Evolutionary conservation across 352 stramenopile species (phyloP).

Genomic region (Achlya hypogyna): DNA sequence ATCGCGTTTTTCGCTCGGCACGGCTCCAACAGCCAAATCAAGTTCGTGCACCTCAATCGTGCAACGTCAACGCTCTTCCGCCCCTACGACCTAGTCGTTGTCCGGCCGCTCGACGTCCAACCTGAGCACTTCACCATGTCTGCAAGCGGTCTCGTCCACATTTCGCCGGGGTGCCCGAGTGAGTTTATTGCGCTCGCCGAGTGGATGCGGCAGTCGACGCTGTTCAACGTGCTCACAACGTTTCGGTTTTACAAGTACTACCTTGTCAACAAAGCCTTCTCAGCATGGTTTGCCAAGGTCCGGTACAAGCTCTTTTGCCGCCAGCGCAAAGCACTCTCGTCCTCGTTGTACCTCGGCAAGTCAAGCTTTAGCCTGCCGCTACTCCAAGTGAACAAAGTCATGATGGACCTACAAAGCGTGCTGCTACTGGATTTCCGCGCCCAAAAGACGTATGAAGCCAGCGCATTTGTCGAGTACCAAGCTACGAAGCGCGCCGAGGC

Average conservation of each 20-base stretch:
- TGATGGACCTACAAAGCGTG: slow-evolving; percentile 75
- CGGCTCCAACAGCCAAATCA: slow-evolving; percentile 85
- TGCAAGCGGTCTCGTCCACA: slow-evolving; percentile 65
- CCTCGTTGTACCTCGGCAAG: slow-evolving; percentile 84
- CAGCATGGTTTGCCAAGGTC: slow-evolving; percentile 81
- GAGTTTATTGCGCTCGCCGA: slow-evolving; percentile 91
- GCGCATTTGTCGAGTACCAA: slow-evolving; percentile 87
- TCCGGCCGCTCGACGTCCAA: slow-evolving; percentile 65
- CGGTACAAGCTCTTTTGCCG: slow-evolving; percentile 85
- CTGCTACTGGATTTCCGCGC: slow-evolving; percentile 70
- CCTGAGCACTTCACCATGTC: slow-evolving; percentile 90
- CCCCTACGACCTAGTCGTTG: slow-evolving; percentile 89
- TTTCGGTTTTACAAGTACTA: slow-evolving; percentile 93
- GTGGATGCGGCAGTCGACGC: slow-evolving; percentile 91
- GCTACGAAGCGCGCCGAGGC: slow-evolving; percentile 75
- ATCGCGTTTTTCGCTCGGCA: slow-evolving; percentile 93
- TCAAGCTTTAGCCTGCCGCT: slow-evolving; percentile 83
- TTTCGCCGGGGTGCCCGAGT: slow-evolving; percentile 60
- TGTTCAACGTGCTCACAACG: slow-evolving; percentile 92
- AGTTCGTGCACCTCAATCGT: slow-evolving; percentile 92
- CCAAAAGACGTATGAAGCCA: slow-evolving; percentile 86
- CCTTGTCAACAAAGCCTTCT: slow-evolving; percentile 87
- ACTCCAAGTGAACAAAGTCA: slow-evolving; percentile 84
- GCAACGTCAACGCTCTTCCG: slow-evolving; percentile 64
- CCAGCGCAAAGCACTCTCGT: slow-evolving; percentile 77